Base-by-base conservation (phyloP, 1,284 basidiomycete species). In the Boletus sp. region DNA sequence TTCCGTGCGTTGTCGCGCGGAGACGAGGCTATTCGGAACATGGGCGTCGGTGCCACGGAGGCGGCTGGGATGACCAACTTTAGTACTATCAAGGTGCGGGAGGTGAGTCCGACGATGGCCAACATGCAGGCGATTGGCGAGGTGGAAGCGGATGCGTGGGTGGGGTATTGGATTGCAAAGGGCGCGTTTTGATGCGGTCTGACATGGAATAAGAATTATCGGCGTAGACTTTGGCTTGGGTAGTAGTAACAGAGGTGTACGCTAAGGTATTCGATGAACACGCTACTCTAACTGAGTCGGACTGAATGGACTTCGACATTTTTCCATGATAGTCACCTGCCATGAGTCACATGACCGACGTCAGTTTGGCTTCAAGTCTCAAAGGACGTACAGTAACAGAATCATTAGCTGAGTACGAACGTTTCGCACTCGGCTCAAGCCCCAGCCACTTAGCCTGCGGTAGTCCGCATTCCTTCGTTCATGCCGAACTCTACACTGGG, bases 91-190 rank as follows among this genome's bases (percentile, higher is more conserved):
- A 72, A 70, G 48, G 56, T 53, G 5, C 64, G 52, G 23, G 28
- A 14, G 11, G 54, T 71, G 10, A 74, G 71, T 21, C 17, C 46
- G 17, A 64, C 69, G 38, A 60, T 75, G 65, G 62, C 54, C 21
- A 54, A 52, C 8, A 73, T 75, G 60, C 47, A 21, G 8, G 62
- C 67, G 16, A 63, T 73, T 9, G 71, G 67, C 1, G 57, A 68
- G 16, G 49, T 37, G 4, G 68, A 74, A 31, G 71, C 62, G 0
- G 55, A 61, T 27, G 66, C 64, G 0, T 74, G 71, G 70, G 72
- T 74, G 8, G 31, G 35, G 11, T 72, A 73, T 40, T 71, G 71
- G 71, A 60, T 63, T 27, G 44, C 23, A 25, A 44, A 44, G 23
- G 23, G 43, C 13, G 43, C 43, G n/a, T 44, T 44, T 23, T 44